A percentile compares a stretch with the other conserved stretches of the same genome.
Conservation (phyloP, 306 rosid species). For the Astragalus glycyphyllos region DNA sequence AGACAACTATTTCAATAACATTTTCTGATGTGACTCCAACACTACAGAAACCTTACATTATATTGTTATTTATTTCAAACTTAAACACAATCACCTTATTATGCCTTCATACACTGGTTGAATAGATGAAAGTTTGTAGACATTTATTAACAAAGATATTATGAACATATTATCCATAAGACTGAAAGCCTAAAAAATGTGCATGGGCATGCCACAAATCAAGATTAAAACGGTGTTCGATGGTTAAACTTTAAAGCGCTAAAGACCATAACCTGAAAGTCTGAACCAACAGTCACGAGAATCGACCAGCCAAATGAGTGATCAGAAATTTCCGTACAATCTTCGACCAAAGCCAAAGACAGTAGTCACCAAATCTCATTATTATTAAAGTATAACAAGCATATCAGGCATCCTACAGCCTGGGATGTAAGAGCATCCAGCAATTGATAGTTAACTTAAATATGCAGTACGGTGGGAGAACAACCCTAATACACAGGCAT, state of each 20-base stretch:
- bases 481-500: slow-evolving; percentile 8
- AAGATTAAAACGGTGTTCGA: slow-evolving; percentile 24
- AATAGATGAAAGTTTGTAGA: slow-evolving; percentile 12
- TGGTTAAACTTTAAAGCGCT: slow-evolving; percentile 1
- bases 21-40: slow-evolving; percentile 4
- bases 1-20: neutral
- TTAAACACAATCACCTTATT: slow-evolving; percentile 9
- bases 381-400: slow-evolving; percentile 2
- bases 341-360: slow-evolving; percentile 1
- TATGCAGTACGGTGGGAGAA: neutral
- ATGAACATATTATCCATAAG: slow-evolving; percentile 10
- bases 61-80: slow-evolving; percentile 5
- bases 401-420: slow-evolving; percentile 13
- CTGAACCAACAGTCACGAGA: neutral
- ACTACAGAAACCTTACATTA: slow-evolving; percentile 25
- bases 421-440: neutral
- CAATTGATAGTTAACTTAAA: slow-evolving; percentile 14
- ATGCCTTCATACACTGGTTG: slow-evolving; percentile 4
- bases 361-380: slow-evolving; percentile 19
- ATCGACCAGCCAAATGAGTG: neutral
- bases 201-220: neutral
- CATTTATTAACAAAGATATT: neutral
- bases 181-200: neutral
- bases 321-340: slow-evolving; percentile 6
- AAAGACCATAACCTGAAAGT: slow-evolving; percentile 10